A percentile compares a stretch with the other conserved stretches of the same genome.
Conservation (phyloP, 1,284 basidiomycete genomes). For the Jaminaea rosea region DNA sequence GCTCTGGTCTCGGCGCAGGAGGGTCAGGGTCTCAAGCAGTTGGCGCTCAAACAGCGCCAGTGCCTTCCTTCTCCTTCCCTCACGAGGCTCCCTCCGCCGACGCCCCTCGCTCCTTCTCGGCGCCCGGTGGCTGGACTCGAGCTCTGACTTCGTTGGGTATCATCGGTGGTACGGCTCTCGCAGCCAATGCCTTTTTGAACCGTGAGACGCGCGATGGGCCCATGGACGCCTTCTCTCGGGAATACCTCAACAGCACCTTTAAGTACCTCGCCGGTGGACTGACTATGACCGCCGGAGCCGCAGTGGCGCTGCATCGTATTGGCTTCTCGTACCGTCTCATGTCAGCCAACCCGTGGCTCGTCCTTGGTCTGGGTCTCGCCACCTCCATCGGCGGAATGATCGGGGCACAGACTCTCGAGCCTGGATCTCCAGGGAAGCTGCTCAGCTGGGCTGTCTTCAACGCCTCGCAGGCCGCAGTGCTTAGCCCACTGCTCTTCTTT, state of each 20-base stretch:
- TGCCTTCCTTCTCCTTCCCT: constrained; percentile 5
- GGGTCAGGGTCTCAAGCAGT: no score
- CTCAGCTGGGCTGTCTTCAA: constrained; percentile 59
- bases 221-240: constrained; percentile 22
- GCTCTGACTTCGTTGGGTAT: constrained; percentile 36
- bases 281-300: constrained; percentile 65
- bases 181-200: constrained; percentile 44
- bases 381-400: constrained; percentile 49
- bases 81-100: constrained; percentile 25
- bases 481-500: constrained; percentile 62
- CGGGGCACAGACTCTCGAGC: constrained; percentile 40
- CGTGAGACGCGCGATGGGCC: constrained; percentile 34
- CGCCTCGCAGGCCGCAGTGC: constrained; percentile 70
- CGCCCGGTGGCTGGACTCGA: constrained; percentile 33
- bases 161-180: constrained; percentile 40
- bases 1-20: no score
- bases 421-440: constrained; percentile 46
- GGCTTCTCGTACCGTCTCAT: constrained; percentile 70
- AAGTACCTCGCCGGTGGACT: constrained; percentile 76
- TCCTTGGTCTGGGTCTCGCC: constrained; percentile 68
- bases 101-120: constrained; percentile 25
- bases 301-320: constrained; percentile 65
- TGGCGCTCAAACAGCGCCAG: no score
- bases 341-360: constrained; percentile 74
- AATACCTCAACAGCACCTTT: constrained; percentile 71